Conservation (phyloP, 106 monocot species). For the Posidonia australis region DNA sequence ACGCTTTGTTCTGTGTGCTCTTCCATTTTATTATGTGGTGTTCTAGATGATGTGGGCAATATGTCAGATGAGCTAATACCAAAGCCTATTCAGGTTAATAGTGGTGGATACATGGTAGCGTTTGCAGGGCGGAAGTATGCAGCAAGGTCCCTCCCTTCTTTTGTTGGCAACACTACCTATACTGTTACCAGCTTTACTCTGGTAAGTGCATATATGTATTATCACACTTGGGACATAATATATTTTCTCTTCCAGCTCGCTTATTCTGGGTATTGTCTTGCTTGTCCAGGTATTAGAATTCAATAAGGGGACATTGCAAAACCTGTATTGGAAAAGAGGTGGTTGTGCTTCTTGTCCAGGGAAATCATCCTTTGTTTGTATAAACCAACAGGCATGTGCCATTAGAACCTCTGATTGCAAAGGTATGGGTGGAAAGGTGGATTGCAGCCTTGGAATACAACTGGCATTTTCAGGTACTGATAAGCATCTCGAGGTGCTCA, state of each 20-base stretch:
- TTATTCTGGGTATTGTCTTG: not conserved
- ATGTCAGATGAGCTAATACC: not conserved
- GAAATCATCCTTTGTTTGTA: constrained; percentile 30
- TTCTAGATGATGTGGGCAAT: not conserved
- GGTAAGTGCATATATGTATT: constrained; percentile 24
- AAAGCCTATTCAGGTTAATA: constrained; percentile 33
- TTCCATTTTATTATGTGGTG: not conserved
- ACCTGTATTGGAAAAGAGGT: constrained; percentile 77
- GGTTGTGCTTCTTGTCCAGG: constrained; percentile 50
- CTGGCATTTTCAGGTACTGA: constrained; percentile 86
- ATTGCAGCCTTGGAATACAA: constrained; percentile 82
- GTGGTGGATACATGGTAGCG: constrained; percentile 86
- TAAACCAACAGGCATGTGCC: constrained; percentile 40
- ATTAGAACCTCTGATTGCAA: constrained; percentile 39
- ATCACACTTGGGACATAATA: not conserved
- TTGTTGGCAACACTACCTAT: constrained; percentile 54
- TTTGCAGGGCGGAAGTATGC: constrained; percentile 91
- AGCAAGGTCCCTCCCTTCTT: constrained; percentile 64
- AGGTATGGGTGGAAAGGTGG: constrained; percentile 39
- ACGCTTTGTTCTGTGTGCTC: too few species aligned
- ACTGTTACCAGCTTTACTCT: constrained; percentile 76
- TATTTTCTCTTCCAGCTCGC: not conserved
- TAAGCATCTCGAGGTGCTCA: constrained; percentile 57
- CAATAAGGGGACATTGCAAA: constrained; percentile 70
- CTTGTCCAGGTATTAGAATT: constrained; percentile 70